phyloP scores from a whole-genome alignment of 2,329 filamentous ascomycete species.

The Neofusicoccum cordaticola region DNA sequence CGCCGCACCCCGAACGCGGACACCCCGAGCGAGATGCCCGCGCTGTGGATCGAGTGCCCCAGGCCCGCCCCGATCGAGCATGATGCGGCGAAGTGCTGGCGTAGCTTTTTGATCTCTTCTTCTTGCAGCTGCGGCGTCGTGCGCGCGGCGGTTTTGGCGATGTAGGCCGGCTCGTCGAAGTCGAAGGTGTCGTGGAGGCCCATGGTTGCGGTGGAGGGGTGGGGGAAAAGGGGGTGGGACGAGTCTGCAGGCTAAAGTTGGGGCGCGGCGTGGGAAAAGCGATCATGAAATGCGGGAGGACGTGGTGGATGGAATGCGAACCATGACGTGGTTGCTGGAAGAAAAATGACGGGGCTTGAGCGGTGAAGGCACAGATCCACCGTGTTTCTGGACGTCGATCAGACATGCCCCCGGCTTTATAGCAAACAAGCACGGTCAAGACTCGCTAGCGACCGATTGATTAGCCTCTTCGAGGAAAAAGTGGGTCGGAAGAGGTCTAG shows the following conservation, averaged over 20 bases:
- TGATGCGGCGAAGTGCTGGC: constrained; percentile 2
- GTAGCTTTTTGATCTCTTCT: background rate
- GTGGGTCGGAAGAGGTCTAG: background rate
- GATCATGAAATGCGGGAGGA: background rate
- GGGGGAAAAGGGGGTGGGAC: background rate
- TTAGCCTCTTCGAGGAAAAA: background rate
- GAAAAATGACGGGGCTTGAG: background rate
- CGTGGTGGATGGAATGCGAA: background rate
- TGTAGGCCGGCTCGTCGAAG: constrained; percentile 1
- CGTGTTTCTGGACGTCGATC: background rate
- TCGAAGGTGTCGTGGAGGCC: constrained; percentile 14
- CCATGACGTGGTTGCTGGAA: background rate
- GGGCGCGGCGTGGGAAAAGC: background rate
- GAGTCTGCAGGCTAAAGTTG: background rate
- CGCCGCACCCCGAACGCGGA: background rate
- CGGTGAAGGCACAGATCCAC: background rate
- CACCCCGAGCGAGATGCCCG: background rate
- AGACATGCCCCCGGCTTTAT: background rate
- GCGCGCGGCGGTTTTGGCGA: background rate
- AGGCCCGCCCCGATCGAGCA: constrained; percentile 1
- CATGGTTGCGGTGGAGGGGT: background rate
- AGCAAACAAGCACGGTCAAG: constrained; percentile 6
- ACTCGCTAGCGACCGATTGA: background rate
- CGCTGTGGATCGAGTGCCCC: background rate
- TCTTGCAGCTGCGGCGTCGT: background rate